Base-by-base conservation (phyloP, 2,329 filamentous ascomycete species). In the Cladosporium sp. region DNA sequence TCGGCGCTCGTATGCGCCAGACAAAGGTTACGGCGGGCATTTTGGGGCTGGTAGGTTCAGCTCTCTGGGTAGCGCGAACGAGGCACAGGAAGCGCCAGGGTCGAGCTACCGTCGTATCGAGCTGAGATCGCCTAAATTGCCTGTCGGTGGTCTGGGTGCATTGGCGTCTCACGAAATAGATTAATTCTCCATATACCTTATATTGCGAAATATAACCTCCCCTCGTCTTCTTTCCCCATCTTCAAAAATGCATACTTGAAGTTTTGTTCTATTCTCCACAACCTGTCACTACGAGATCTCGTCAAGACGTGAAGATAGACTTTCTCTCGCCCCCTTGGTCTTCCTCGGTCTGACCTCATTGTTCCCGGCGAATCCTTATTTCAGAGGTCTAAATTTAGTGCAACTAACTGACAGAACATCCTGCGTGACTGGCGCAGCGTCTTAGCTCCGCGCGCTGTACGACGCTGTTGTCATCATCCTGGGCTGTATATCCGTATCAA, bases 1-100 rank as follows among this genome's bases (percentile, higher is more conserved):
- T 36, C 15, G 47, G 61, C 60, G 61, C 61, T 30, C 51, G 51
- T 47, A 47, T 57, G 61, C 51, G 61, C 61, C 61, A 64, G 51
- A 34, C 51, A 52, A 64, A 64, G 61, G 51, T 64, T 64, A 28
- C 51, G 61, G 61, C 51, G 41, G n/a, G 41, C 61, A 64, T 57
- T 57, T 44, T 64, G 51, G 61, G 61, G 61, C 61, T 57, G 51
- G 47, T 52, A 36, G 30, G 61, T 64, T 64, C 61, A 64, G 61
- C 61, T 64, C 61, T 64, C 57, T 58, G 38, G 28, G 59, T 52
- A 62, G 59, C 59, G 59, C 59, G 30, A 18, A 38, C 30, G 32
- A 62, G 24, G 28, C 44, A 36, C 28, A 52, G 47, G 32, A 52
- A 52, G 44, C 47, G 59, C 59, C 59, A 62, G 59, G 59, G 59